A percentile compares a stretch with the other conserved stretches of the same genome.
These are phyloP conservation scores for Kodamaea leandrae DNA, from an alignment of 805 yeast species.

Conservation along the genomic window DNA sequence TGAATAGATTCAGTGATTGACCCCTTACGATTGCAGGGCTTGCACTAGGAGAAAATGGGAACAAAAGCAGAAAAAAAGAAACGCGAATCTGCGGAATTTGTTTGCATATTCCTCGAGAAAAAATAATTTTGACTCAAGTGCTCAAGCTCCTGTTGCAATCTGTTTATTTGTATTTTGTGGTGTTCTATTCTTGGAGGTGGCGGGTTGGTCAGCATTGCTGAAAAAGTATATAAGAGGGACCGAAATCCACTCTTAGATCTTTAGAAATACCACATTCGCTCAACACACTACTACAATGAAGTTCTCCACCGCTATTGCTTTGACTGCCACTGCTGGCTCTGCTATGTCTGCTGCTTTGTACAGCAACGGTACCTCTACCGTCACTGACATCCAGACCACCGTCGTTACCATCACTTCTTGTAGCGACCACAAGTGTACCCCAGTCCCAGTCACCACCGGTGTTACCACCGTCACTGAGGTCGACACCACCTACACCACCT, in stretches of 20 bases:
- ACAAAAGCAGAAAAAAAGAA: background rate
- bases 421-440: conserved; percentile 24
- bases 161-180: background rate
- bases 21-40: conserved; percentile 1
- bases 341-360: conserved; percentile 10
- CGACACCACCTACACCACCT: conserved; percentile 23
- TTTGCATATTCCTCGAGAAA: background rate
- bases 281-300: conserved; percentile 24
- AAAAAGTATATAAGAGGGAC: conserved; percentile 4
- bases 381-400: conserved; percentile 19
- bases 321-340: conserved; percentile 9
- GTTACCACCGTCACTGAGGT: conserved; percentile 21
- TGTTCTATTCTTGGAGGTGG: conserved; percentile 3
- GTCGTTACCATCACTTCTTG: conserved; percentile 29
- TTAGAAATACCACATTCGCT: conserved; percentile 5
- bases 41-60: background rate
- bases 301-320: conserved; percentile 18
- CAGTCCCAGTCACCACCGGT: conserved; percentile 24
- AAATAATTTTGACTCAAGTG: background rate
- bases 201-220: background rate
- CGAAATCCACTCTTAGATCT: background rate
- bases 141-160: conserved; percentile 3
- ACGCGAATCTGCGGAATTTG: background rate
- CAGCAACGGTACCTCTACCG: conserved; percentile 19
- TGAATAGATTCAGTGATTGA: no score